Percentiles rank a stretch among this genome's conserved stretches.
These are phyloP conservation scores for Apiotrichum gracile DNA, from an alignment of 1,284 basidiomycete species.

Conservation along the genomic window DNA sequence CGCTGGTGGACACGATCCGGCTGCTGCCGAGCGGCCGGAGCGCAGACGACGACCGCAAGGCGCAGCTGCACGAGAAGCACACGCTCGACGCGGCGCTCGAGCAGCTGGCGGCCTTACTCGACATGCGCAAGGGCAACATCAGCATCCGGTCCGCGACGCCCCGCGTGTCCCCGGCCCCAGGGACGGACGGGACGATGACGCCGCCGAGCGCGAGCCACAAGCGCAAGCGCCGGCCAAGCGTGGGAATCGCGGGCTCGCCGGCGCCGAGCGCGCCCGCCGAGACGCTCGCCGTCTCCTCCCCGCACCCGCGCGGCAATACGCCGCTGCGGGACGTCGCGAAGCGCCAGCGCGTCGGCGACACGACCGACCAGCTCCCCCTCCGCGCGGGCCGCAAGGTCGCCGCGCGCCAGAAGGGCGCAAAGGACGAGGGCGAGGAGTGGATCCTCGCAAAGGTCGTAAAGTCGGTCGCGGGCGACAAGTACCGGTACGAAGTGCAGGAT, in stretches of 20 bases:
- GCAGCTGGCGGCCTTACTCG: conserved; percentile 29
- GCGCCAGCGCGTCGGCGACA: conserved; percentile 19
- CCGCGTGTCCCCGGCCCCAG: conserved; percentile 7
- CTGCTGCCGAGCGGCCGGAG: conserved; percentile 23
- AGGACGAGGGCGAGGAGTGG: conserved; percentile 38
- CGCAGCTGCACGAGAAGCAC: conserved; percentile 21
- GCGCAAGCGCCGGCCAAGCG: conserved; percentile 14
- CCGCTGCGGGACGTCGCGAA: conserved; percentile 7
- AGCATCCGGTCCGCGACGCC: conserved; percentile 1
- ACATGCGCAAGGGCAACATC: conserved; percentile 10
- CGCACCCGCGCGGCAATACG: conserved; percentile 4
- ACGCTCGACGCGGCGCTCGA: conserved; percentile 36
- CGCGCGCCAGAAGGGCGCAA: conserved; percentile 28
- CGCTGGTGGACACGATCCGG: conserved; percentile 37
- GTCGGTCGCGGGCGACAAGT: conserved; percentile 44
- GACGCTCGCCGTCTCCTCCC: conserved; percentile 18
- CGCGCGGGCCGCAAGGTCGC: conserved; percentile 46
- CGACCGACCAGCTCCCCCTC: conserved; percentile 46
- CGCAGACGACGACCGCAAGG: conserved; percentile 6
- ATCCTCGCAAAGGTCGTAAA: conserved; percentile 48
- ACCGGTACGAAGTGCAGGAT: conserved; percentile 41
- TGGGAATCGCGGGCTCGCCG: conserved; percentile 8
- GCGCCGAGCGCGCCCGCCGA: conserved; percentile 2
- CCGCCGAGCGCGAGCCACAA: conserved; percentile 8
- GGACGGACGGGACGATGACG: conserved; percentile 5